Conservation (phyloP, 179 eudicot species). For the Corrigiola litoralis region DNA sequence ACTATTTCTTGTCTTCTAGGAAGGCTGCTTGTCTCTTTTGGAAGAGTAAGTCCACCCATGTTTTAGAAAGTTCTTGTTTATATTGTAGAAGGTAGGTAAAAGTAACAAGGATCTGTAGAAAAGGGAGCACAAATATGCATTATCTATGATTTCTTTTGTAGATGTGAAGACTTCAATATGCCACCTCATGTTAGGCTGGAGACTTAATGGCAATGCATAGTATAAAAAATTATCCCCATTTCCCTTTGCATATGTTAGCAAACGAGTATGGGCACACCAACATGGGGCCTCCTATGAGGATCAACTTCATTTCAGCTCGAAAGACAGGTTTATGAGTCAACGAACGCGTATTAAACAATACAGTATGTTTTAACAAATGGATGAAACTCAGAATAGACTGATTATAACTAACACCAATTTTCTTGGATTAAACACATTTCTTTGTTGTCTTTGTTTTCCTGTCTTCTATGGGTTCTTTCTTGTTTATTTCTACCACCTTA, state of each 20-base stretch:
- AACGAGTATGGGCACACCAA: background rate
- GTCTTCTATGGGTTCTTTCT: slow-evolving; percentile 34
- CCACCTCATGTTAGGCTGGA: slow-evolving; percentile 23
- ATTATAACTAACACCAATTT: slow-evolving; percentile 14
- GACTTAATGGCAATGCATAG: background rate
- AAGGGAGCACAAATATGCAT: too few relatives aligned
- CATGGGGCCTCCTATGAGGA: background rate
- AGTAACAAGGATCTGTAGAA: too few relatives aligned
- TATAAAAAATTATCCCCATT: background rate
- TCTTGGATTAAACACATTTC: slow-evolving; percentile 10
- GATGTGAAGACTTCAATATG: slow-evolving; percentile 1
- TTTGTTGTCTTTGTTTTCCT: slow-evolving; percentile 16
- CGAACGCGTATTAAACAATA: too few relatives aligned
- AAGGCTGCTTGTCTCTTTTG: too few relatives aligned
- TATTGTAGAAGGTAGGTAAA: background rate
- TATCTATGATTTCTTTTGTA: background rate
- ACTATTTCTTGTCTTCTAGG: too few relatives aligned
- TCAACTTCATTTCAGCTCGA: too few relatives aligned
- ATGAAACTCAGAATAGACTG: slow-evolving; percentile 14
- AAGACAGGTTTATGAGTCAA: too few relatives aligned
- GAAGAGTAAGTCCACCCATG: too few relatives aligned
- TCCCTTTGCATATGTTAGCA: background rate
- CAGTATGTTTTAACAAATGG: too few relatives aligned
- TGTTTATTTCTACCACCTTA: slow-evolving; percentile 9
- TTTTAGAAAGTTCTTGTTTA: too few relatives aligned